Evolutionary conservation across 2,329 filamentous ascomycete genomes (phyloP), one percentile per base, ranked within the genome.

Genomic region (Herpotrichia juniperi): DNA sequence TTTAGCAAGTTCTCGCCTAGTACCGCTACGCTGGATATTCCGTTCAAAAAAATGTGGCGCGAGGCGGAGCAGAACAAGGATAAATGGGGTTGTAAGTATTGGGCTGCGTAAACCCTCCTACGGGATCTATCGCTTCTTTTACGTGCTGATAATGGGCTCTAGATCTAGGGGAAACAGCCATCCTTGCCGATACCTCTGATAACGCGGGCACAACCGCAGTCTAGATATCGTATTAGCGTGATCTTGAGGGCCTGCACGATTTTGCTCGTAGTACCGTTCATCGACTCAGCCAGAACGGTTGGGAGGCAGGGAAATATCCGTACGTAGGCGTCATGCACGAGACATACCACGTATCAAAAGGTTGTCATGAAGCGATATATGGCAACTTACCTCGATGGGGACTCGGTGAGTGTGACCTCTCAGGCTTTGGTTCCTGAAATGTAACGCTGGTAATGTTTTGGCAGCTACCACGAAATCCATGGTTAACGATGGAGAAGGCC

Each of bases 271-370:
- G 26, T 2, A 22, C 21, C 11, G 26, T 32, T 2, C 50, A 53
- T 39, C 45, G 45, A 4, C 16, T 53, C 8, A 37, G 45, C 14
- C 34, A 53, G 30, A 44, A 26, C 14, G 45, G 4, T 2, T 53
- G 45, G 10, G 21, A n/a, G 2, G 45, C 22, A 24, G 22, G 28
- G 4, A 42, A 39, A 16, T 48, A 9, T 22, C 45, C 45, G 7
- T 35, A 53, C 25, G 21, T 53, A 11, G 50, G 50, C 19, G 39
- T 48, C 24, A 53, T 53, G 50, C 50, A 53, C 30, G 50, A 53
- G 37, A 48, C 44, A 4, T 53, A 7, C 28, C 16, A 48, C 8
- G 50, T 45, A 10, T 45, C 45, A 11, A 44, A 43, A 19, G 45
- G 50, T 5, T 53, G 24, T 28, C 48, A 37, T 35, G 50, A 48